Conservation (phyloP, 345 rosid species). For the Citrus mangshanensis region DNA sequence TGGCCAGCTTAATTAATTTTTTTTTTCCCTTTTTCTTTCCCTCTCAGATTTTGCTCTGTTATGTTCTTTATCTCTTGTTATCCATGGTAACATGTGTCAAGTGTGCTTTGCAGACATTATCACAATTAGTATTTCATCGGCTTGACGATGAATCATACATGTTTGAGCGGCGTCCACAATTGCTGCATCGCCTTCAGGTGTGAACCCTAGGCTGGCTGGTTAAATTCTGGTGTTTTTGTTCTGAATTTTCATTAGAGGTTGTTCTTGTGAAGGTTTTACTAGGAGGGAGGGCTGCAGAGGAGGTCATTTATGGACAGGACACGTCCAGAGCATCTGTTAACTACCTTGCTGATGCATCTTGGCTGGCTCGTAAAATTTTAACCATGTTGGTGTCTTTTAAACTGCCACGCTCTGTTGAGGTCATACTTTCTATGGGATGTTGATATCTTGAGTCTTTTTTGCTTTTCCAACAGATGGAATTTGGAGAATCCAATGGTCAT, state of each 20-base stretch:
- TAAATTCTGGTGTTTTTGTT: constrained; percentile 3
- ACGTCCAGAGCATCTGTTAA: constrained; percentile 78
- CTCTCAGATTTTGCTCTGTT: not conserved
- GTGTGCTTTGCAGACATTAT: constrained; percentile 51
- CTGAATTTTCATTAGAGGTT: not conserved
- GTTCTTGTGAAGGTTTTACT: constrained; percentile 55
- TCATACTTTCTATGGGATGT: constrained; percentile 1
- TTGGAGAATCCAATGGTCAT: constrained; percentile 90
- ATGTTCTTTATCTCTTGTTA: not conserved
- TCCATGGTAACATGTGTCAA: not conserved
- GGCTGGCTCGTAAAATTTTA: constrained; percentile 94
- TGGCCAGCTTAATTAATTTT: not conserved
- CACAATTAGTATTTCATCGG: constrained; percentile 80
- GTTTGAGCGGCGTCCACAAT: constrained; percentile 87
- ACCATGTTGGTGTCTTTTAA: constrained; percentile 48
- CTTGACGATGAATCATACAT: constrained; percentile 86
- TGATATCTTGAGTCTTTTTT: not conserved
- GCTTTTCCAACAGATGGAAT: constrained; percentile 71
- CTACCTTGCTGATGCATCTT: constrained; percentile 91
- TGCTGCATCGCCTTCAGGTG: constrained; percentile 94
- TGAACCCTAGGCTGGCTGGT: constrained; percentile 16
- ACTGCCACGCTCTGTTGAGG: not conserved
- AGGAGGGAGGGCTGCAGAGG: constrained; percentile 96
- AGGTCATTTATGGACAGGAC: constrained; percentile 83
- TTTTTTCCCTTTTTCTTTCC: not conserved